Evolutionary conservation across 352 stramenopile genomes (phyloP), one percentile per base, ranked within the genome.

Genomic region (Elongisporangium undulatum): DNA sequence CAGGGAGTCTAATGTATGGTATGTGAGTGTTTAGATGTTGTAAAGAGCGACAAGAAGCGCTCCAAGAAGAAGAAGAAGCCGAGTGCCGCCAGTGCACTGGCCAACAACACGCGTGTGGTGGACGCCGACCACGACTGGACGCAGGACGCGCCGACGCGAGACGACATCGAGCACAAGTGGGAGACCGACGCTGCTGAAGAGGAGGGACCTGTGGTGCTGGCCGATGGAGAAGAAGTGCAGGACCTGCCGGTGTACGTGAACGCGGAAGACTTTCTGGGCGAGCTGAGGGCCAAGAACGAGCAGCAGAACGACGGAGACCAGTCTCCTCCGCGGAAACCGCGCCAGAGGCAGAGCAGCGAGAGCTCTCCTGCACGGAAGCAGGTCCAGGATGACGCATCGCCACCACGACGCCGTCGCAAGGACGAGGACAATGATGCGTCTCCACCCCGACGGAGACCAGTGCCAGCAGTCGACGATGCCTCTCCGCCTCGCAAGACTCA

Each of bases 161-260:
- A 85, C 1, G 69, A 58, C 4, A 82, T 87, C 45, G 79, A 91
- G 12, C 66, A 85, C 22, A 82, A 75, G 23, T 90, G 81, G 77
- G 79, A 88, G n/a, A 49, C 71, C 51, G 79, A 89, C 38, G 74
- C 51, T 1, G 79, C 58, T 1, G 79, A 89, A 51, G 78, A 78
- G 66, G 62, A 71, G 55, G 58, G 62, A 49, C 74, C 71, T 13
- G 71, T 80, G 2, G 67, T 91, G 38, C 64, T 82, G 8, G 72
- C 62, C 2, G 76, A 83, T 34, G 74, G 70, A 15, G 70, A 80
- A 9, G 76, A 84, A 24, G 54, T 79, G 1, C 75, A 87, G 41
- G 78, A 89, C 69, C 63, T 89, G 48, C 84, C 82, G 3, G 71
- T 90, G 5, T 88, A 90, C 61, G 79, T 87, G 39, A 85, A 92